Base-by-base conservation (phyloP, 371 early-diverging fungal species). In the Dipsacomyces acuminosporus region DNA sequence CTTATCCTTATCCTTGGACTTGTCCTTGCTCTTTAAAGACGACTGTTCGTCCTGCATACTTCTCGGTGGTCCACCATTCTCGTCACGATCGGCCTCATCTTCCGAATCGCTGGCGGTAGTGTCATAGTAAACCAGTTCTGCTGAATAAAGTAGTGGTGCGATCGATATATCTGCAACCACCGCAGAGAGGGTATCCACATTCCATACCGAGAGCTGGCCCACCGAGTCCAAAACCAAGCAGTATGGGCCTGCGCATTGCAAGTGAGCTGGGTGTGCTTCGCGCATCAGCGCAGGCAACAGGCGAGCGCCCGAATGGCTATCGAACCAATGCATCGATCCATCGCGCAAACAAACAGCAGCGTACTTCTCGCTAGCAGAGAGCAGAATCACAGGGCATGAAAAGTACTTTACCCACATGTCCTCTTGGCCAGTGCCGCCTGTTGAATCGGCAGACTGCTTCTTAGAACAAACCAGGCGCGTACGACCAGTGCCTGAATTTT, bases 131-230 rank as follows among this genome's bases (percentile, higher is more conserved):
- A 30, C 30, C 2, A 58, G 47, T 51, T 56, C 45, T 7, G 56
- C 45, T 0, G 61, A 44, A 48, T 60, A 61, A 8, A 72, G 42
- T 20, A 72, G 42, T 2, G 73, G 59, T 9, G 65, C 64, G 18
- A 72, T 33, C 0, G 72, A 72, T 20, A 65, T 51, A 9, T 38
- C 51, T 8, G 44, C 54, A 5, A 64, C 35, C 0, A 47, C 18
- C 1, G 73, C 51, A 5, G 1, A 15, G 0, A 56, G 5, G 5
- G 35, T 25, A 2, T 20, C 35, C 0, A 44, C 26, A 36, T 71
- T 54, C 60, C 56, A 72, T 7, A 72, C 65, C 0, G 43, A 40
- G 33, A 72, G 42, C 42, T 55, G 53, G 11, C 72, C 67, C 0
- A 58, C 58, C 2, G 44, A 48, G 20, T 60, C 61, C 26, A 72